phyloP scores from a whole-genome alignment of 495 filamentous ascomycete species.

The Parathielavia appendiculata region DNA sequence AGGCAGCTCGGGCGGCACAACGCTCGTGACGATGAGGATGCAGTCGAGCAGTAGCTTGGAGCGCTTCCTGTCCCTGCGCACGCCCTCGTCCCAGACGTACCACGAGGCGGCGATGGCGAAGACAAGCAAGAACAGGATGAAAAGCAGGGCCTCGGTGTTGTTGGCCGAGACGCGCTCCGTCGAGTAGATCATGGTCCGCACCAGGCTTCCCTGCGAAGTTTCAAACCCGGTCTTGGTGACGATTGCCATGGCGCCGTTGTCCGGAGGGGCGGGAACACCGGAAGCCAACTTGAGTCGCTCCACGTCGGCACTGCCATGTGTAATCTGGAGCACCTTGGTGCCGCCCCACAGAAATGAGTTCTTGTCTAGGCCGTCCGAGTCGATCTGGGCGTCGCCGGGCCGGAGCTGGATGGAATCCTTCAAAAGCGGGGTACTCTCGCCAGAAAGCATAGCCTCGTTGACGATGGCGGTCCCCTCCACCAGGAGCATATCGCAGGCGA shows the following conservation, averaged over 20 bases:
- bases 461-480: conserved; percentile 95
- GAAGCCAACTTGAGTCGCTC: conserved; percentile 60
- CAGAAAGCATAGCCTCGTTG: conserved; percentile 98
- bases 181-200: conserved; percentile 99
- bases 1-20: conserved; percentile 93
- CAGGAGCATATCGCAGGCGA: conserved; percentile 94
- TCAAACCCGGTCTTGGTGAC: conserved; percentile 98
- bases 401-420: conserved; percentile 95
- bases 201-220: conserved; percentile 93
- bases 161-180: conserved; percentile 97
- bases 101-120: conserved; percentile 98
- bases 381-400: conserved; percentile 75
- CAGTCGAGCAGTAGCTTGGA: conserved; percentile 97
- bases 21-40: conserved; percentile 93
- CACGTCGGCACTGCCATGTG: conserved; percentile 74
- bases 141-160: conserved; percentile 87
- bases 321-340: conserved; percentile 94
- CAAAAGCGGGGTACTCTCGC: conserved; percentile 92
- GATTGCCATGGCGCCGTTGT: conserved; percentile 89
- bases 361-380: conserved; percentile 90
- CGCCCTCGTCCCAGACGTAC: conserved; percentile 99
- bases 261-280: conserved; percentile 68
- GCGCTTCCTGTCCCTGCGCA: conserved; percentile 84
- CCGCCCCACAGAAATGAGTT: conserved; percentile 93
- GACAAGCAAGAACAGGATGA: conserved; percentile 93